Evolutionary conservation across 2,329 filamentous ascomycete genomes (phyloP).

Genomic region (Neonectria magnoliae): DNA sequence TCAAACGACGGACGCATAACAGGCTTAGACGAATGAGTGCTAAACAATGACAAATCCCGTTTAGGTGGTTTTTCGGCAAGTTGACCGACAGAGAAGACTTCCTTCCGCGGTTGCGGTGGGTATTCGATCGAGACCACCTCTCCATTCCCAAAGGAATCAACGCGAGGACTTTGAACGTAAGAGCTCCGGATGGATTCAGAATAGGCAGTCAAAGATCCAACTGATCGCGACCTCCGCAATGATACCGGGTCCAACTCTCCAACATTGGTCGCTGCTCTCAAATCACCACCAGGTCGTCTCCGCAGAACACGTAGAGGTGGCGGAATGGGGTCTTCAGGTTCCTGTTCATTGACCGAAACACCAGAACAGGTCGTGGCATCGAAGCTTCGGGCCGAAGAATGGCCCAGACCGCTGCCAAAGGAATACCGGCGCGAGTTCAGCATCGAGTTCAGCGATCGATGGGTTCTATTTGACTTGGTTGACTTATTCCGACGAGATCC

Average conservation of each 20-base stretch:
- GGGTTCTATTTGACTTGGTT: slow-evolving; percentile 59
- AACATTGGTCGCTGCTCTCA: slow-evolving; percentile 74
- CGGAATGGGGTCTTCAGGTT: slow-evolving; percentile 52
- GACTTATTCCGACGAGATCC: slow-evolving; percentile 59
- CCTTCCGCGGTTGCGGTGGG: slow-evolving; percentile 44
- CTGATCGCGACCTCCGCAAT: slow-evolving; percentile 65
- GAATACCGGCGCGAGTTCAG: slow-evolving; percentile 68
- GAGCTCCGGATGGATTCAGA: slow-evolving; percentile 70
- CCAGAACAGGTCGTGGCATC: slow-evolving; percentile 65
- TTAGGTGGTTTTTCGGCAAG: slow-evolving; percentile 62
- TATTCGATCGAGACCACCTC: slow-evolving; percentile 35
- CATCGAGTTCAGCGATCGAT: slow-evolving; percentile 60
- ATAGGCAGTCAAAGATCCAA: slow-evolving; percentile 68
- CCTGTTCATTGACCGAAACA: slow-evolving; percentile 59
- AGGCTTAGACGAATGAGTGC: slow-evolving; percentile 70
- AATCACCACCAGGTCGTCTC: slow-evolving; percentile 78
- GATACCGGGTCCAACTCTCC: slow-evolving; percentile 65
- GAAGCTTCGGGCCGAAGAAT: slow-evolving; percentile 66
- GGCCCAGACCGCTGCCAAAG: slow-evolving; percentile 64
- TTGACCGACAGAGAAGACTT: slow-evolving; percentile 68
- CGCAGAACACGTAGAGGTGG: slow-evolving; percentile 72
- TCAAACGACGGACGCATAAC: slow-evolving; percentile 83
- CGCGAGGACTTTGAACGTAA: slow-evolving; percentile 57
- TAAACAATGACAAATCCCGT: slow-evolving; percentile 64
- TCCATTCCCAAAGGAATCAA: slow-evolving; percentile 40